A percentile compares a stretch with the other conserved stretches of the same genome.
These are phyloP conservation scores for Pilobolus umbonatus DNA, from an alignment of 192 early-diverging fungal genomes.

Conservation along the genomic window DNA sequence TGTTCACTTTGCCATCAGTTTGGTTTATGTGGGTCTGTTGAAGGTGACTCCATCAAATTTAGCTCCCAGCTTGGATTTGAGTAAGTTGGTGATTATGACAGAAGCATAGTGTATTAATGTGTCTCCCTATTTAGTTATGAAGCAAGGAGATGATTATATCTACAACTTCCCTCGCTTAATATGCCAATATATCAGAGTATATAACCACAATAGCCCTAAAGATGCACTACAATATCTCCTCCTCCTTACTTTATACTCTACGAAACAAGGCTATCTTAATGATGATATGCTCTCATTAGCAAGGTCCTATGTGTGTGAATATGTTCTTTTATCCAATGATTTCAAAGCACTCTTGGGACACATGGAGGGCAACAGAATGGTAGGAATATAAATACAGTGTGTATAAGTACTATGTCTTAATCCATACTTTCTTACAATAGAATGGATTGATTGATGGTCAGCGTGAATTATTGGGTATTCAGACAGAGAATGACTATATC, in stretches of 20 bases:
- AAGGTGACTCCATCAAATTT: constrained; percentile 57
- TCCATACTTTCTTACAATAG: background rate
- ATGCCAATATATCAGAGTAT: constrained; percentile 18
- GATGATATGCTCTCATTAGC: constrained; percentile 48
- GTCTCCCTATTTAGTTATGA: background rate
- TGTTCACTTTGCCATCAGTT: constrained; percentile 83
- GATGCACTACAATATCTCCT: constrained; percentile 62
- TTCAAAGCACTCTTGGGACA: constrained; percentile 54
- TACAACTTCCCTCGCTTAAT: constrained; percentile 56
- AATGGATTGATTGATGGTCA: constrained; percentile 68
- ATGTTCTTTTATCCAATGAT: constrained; percentile 58
- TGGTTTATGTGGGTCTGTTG: constrained; percentile 77
- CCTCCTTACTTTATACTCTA: constrained; percentile 53
- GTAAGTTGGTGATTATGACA: no score
- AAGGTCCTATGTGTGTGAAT: constrained; percentile 51
- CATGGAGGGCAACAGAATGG: constrained; percentile 31
- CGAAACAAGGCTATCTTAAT: constrained; percentile 18
- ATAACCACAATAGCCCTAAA: constrained; percentile 32
- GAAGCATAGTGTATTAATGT: background rate
- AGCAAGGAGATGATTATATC: background rate
- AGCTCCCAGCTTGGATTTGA: constrained; percentile 31
- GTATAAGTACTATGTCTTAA: background rate
- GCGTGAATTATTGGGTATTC: constrained; percentile 55
- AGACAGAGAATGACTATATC: constrained; percentile 55
- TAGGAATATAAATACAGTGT: constrained; percentile 32